Evolutionary conservation across 139 green algal species (phyloP), one percentile per base, ranked within the genome.

Genomic region (Nannochloris sp.): DNA sequence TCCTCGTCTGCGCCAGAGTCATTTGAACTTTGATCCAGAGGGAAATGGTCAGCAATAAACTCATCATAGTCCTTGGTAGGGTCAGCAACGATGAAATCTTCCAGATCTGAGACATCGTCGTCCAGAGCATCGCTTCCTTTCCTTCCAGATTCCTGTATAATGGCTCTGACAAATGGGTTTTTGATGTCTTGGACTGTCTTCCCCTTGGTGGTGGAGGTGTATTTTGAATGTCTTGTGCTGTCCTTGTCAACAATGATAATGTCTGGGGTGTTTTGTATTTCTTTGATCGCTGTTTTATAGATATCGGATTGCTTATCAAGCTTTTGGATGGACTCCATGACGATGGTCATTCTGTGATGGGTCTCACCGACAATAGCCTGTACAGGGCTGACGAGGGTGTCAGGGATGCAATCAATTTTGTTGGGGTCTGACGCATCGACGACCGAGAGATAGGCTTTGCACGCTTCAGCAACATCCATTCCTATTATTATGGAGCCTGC

Each of bases 21-120:
- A 20, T 28, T 55, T 20, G 46, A 55, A 25, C 46, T 55, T 59
- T 59, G 20, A 16, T 25, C 58, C 3, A 55, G 51, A 28, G 63
- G 63, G 49, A 69, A 69, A 13, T 69, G 63, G 17, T 30, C 30
- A 11, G 8, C 50, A 25, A 66, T 45, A 49, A 64, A 55, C 5
- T 59, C 16, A 20, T 10, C 29, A 33, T 58, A 66, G 5, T 55
- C 25, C 31, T n/a, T 30, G 20, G 43, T 49, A 3, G 71, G 71
- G 30, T 78, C 68, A 45, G 25, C 49, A 3, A 78, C 71, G 28
- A 78, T 61, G 25, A 78, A 78, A 61, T 78, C 71, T 51, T 78
- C 71, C 11, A 78, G 53, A 29, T 78, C 71, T 14, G 71, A 73
- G 40, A 78, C 40, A 14, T 70, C 66, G 2, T 30, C 65, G 3